A percentile compares a stretch with the other conserved stretches of the same genome.
Evolutionary conservation across 345 rosid genomes (phyloP).

Genomic region (Boechera retrofracta): DNA sequence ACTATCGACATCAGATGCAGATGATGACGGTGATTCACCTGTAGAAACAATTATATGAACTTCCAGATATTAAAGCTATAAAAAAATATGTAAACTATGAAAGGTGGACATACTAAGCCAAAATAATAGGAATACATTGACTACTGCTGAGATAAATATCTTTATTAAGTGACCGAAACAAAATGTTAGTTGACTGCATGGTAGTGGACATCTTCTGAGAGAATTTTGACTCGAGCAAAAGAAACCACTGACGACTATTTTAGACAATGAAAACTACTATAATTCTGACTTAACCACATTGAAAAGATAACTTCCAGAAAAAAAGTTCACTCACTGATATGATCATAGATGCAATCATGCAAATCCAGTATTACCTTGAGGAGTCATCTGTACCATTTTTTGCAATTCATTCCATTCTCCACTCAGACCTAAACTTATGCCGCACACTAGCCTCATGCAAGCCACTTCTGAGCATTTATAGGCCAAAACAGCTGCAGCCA

Average conservation of each 20-base stretch:
- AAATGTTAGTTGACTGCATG: background rate
- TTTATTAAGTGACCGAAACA: background rate
- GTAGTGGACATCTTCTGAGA: background rate
- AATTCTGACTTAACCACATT: constrained; percentile 18
- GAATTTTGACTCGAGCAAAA: constrained; percentile 5
- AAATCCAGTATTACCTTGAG: constrained; percentile 59
- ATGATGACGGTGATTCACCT: constrained; percentile 96
- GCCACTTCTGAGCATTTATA: constrained; percentile 90
- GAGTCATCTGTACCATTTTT: constrained; percentile 51
- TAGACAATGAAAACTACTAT: constrained; percentile 15
- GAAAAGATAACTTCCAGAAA: constrained; percentile 19
- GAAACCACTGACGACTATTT: background rate
- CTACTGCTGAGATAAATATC: constrained; percentile 6
- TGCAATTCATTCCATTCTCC: constrained; percentile 65
- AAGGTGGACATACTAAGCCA: constrained; percentile 15
- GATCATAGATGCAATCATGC: constrained; percentile 6
- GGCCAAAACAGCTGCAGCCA: constrained; percentile 84
- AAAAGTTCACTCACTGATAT: constrained; percentile 5
- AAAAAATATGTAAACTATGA: background rate
- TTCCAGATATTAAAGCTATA: no score
- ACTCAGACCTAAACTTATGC: constrained; percentile 50
- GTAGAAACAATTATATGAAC: constrained; percentile 39
- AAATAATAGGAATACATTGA: background rate
- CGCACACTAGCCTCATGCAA: constrained; percentile 64
- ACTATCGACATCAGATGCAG: constrained; percentile 84